Evolutionary conservation across 179 eudicot genomes (phyloP), one percentile per base, ranked within the genome.

Genomic region (Camellia oleifera): DNA sequence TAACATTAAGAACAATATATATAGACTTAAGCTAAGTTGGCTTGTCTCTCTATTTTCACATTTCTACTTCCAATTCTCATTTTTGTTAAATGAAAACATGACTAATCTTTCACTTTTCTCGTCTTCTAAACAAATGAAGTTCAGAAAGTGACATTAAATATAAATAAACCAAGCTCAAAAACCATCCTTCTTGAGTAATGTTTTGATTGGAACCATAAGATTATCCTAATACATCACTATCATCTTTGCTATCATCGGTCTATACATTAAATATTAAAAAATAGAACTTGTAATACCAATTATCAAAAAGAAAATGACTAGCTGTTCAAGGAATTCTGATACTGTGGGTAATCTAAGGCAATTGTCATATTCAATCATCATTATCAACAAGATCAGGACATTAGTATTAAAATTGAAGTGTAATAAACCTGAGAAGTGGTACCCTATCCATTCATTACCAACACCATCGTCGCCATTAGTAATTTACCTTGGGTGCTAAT

Each of bases 91-190:
- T 26, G 32, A 26, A 72, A 54, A 4, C 58, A 13, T 11, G 54
- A 72, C 5, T 20, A 53, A 23, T 53, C 46, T 53, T n/a, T 53
- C 13, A 20, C 11, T 72, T 23, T 18, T 69, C 17, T 70, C 11
- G 53, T 46, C 9, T 50, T 70, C 53, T 46, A 46, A 18, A 8
- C 57, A 46, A 46, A 7, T 46, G 74, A 14, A 70, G 26, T 70
- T n/a, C 9, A 54, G 46, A 70, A 70, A 57, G 15, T 72, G 75
- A 72, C 26, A 52, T 12, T 72, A 15, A 23, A 50, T 72, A 72
- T 32, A 72, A 52, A 2, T 70, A 70, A 46, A 18, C 8, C 17
- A 72, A n/a, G 60, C 42, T 52, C 61, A 53, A 18, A 72, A 46
- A 42, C 8, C 42, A 48, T 70, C 74, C 53, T 23, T 53, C 15